Evolutionary conservation across 805 yeast genomes (phyloP).

Genomic region (Saccharomyces eubayanus): DNA sequence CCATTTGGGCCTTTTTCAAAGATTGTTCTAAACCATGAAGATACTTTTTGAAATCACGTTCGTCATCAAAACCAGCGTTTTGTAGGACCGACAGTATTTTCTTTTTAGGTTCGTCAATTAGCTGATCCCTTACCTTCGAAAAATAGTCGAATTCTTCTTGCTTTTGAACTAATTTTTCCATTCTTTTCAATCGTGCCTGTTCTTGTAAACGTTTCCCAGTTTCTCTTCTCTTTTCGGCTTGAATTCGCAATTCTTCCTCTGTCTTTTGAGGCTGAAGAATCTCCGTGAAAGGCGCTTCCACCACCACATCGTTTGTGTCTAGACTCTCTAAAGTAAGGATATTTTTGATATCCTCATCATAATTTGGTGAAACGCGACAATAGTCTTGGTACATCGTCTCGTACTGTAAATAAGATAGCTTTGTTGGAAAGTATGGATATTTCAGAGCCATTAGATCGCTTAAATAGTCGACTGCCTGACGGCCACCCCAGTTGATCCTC

Average conservation of each 20-base stretch:
- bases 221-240: constrained; percentile 73
- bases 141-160: constrained; percentile 75
- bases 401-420: constrained; percentile 54
- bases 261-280: constrained; percentile 62
- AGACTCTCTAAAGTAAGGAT: constrained; percentile 55
- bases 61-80: constrained; percentile 71
- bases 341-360: constrained; percentile 49
- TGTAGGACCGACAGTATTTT: constrained; percentile 48
- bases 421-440: constrained; percentile 86
- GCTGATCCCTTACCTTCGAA: constrained; percentile 44
- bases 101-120: constrained; percentile 43
- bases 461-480: constrained; percentile 57
- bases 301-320: constrained; percentile 60
- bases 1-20: constrained; percentile 56
- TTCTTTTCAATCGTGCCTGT: constrained; percentile 78
- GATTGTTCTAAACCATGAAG: constrained; percentile 56
- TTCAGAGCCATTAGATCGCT: constrained; percentile 60
- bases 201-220: constrained; percentile 85
- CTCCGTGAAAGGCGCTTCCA: constrained; percentile 75
- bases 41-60: constrained; percentile 61
- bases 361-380: constrained; percentile 70
- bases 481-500: constrained; percentile 89
- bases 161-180: constrained; percentile 71
- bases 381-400: constrained; percentile 61
- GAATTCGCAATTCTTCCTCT: constrained; percentile 70